A percentile compares a stretch with the other conserved stretches of the same genome.
phyloP scores from a whole-genome alignment of 2,329 filamentous ascomycete genomes.

The Verticillium nonalfalfae region DNA sequence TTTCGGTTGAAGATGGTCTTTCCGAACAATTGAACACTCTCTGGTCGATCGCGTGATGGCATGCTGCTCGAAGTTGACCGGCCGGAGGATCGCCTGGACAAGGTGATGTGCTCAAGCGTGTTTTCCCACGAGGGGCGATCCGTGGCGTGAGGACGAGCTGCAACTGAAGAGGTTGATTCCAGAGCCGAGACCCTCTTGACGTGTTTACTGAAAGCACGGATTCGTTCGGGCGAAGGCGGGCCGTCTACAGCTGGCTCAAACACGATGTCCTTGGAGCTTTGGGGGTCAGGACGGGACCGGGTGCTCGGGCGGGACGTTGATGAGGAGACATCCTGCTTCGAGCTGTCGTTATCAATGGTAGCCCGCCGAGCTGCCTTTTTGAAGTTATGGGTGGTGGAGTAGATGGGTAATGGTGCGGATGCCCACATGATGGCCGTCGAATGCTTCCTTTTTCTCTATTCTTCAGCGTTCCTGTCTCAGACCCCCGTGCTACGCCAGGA shows the following conservation, averaged over 20 bases:
- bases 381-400: constrained; percentile 12
- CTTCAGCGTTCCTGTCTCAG: neutral
- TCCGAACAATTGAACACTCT: constrained; percentile 54
- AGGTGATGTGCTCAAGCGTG: constrained; percentile 35
- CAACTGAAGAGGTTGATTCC: constrained; percentile 49
- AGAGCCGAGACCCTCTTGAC: constrained; percentile 47
- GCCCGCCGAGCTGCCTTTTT: constrained; percentile 2
- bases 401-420: constrained; percentile 13
- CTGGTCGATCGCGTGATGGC: constrained; percentile 46
- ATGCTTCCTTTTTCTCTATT: neutral
- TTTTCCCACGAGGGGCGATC: constrained; percentile 46
- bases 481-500: neutral
- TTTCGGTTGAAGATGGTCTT: constrained; percentile 53
- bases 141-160: constrained; percentile 35
- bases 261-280: constrained; percentile 19
- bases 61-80: constrained; percentile 48
- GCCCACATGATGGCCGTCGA: neutral
- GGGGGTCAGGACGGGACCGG: constrained; percentile 3
- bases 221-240: constrained; percentile 53
- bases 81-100: constrained; percentile 51
- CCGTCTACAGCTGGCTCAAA: constrained; percentile 54
- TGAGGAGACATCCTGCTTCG: constrained; percentile 6
- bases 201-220: constrained; percentile 53
- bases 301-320: constrained; percentile 3
- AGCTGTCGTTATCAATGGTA: neutral